A percentile compares a stretch with the other conserved stretches of the same genome.
phyloP scores from a whole-genome alignment of 768 basidiomycete species.

The Termitomyces bulborhizus region DNA sequence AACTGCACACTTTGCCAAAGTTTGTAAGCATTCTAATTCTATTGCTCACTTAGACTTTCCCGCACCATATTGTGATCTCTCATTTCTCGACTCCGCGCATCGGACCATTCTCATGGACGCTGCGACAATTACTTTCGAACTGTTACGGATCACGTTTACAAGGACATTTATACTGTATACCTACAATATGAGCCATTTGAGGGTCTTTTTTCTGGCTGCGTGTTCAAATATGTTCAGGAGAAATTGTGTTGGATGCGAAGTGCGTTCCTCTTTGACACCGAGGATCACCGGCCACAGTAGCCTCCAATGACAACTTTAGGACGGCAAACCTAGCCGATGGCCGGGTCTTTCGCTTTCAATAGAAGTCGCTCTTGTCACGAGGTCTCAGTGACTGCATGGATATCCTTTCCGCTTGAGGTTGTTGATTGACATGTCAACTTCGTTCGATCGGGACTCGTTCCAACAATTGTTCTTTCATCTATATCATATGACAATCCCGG shows the following conservation, averaged over 20 bases:
- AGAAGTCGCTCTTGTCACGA: background rate
- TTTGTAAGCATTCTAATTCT: conserved; percentile 46
- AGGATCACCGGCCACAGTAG: background rate
- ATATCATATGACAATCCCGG: background rate
- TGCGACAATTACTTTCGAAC: conserved; percentile 21
- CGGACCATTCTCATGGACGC: conserved; percentile 31
- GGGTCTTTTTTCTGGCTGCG: conserved; percentile 16
- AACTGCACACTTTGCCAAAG: conserved; percentile 63
- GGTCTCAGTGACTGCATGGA: background rate
- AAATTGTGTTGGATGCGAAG: background rate
- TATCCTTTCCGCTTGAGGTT: background rate
- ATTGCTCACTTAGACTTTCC: conserved; percentile 24
- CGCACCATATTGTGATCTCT: conserved; percentile 22
- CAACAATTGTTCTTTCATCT: background rate
- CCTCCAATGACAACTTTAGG: no score
- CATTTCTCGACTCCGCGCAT: conserved; percentile 22
- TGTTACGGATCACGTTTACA: conserved; percentile 30
- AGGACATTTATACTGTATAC: conserved; percentile 40
- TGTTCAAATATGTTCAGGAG: background rate
- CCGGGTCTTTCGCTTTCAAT: background rate
- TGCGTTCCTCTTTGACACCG: background rate
- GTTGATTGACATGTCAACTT: background rate
- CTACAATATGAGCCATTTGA: conserved; percentile 34
- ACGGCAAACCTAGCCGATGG: background rate
- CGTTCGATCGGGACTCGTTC: background rate